Base-by-base conservation (phyloP, 331 rosid species). In the Dryas integrifolia region DNA sequence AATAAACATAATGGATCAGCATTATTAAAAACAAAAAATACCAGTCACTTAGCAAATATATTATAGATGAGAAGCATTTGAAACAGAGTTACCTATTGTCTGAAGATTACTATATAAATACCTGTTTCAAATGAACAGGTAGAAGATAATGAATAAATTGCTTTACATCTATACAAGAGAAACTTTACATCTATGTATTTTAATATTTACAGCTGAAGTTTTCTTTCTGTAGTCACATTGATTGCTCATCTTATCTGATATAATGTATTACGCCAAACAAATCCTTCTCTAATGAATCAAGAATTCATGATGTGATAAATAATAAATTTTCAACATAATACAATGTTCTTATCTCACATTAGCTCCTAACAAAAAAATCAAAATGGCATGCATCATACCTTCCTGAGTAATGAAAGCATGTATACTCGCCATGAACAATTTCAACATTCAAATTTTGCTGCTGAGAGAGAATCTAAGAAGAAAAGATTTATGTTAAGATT, bases 401-500 rank as follows among this genome's bases (percentile, higher is more conserved):
- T 76, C 76, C 85, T 45, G 92, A 58, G 85, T 88, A 94, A 70
- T 86, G 92, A 80, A 94, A 94, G 89, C 97, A 94, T 63, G 90
- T 86, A 84, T 94, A 94, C 81, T 91, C 98, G 6, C 90, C 90
- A 26, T 75, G 93, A 79, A 94, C 90, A 43, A 90, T 89, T 44
- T 82, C 92, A 79, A 94, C 92, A 66, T 89, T 81, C 71, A 91
- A 78, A 82, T 80, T 77, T 7, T 94, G 89, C 82, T 91, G 96
- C 73, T 85, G 89, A 44, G 96, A 77, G 75, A 89, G 74, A 50
- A 94, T 86, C 98, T 94, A 79, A 65, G 48, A 81, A 35, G 73
- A 74, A 72, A 64, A 18, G 7, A 70, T 35, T 35, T 74, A 35
- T 1, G 16, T 69, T 57, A 53, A 40, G 15, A 46, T 11, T 9